Percentiles rank a stretch among this genome's conserved stretches.
Conservation (phyloP, 1,284 basidiomycete species). For the Hypsizygus ulmarius region DNA sequence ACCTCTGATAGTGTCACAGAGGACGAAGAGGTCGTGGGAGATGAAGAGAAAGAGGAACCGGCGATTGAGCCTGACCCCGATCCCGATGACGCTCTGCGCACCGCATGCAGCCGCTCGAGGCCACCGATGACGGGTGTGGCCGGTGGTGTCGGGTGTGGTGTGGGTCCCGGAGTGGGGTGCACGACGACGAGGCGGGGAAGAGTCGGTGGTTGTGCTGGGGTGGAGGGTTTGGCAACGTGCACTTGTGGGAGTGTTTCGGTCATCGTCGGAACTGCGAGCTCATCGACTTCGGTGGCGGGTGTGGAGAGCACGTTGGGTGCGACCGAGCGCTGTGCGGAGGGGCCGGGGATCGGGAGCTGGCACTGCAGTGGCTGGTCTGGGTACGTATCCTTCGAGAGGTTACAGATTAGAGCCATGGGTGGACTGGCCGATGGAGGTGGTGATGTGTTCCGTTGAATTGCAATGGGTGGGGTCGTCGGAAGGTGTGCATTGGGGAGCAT, state of each 20-base stretch:
- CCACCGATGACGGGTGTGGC: slow-evolving; percentile 38
- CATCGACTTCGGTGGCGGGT: not conserved
- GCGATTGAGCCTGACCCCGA: too few relatives aligned
- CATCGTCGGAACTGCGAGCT: not conserved
- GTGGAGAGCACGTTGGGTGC: not conserved
- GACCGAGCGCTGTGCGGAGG: slow-evolving; percentile 5
- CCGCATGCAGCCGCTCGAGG: not conserved
- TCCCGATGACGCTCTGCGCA: not conserved
- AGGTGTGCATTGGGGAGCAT: slow-evolving; percentile 18
- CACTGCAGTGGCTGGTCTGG: slow-evolving; percentile 1
- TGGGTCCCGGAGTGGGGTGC: slow-evolving; percentile 52
- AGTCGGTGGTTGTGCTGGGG: slow-evolving; percentile 13
- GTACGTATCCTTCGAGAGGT: not conserved
- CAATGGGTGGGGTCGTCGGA: slow-evolving; percentile 1
- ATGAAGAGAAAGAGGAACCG: not conserved
- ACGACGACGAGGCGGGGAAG: slow-evolving; percentile 54
- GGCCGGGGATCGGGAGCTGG: slow-evolving; percentile 14
- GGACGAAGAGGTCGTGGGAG: slow-evolving; percentile 1
- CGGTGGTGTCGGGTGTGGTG: slow-evolving; percentile 57
- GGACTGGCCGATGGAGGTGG: not conserved
- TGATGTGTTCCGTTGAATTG: not conserved
- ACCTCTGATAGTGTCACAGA: not conserved
- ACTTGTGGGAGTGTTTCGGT: slow-evolving; percentile 6
- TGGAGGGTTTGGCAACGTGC: slow-evolving; percentile 7
- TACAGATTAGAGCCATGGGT: not conserved